A percentile compares a stretch with the other conserved stretches of the same genome.
Conservation (phyloP, 2,329 filamentous ascomycete genomes). For the Cladosporium sphaerospermum region DNA sequence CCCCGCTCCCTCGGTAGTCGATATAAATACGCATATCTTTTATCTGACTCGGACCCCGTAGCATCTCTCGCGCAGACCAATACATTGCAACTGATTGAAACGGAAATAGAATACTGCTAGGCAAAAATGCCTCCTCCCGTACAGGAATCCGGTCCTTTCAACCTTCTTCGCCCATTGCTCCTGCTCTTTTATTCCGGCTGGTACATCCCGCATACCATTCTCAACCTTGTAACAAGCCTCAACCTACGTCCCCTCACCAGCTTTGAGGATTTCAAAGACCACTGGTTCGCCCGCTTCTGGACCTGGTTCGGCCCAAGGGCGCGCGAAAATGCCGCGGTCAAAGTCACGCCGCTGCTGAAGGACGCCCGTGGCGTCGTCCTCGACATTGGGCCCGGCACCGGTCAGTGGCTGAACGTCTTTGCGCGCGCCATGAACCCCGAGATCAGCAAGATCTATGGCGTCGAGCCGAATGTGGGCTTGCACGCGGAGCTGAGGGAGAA, state of each 20-base stretch:
- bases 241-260: slow-evolving; percentile 23
- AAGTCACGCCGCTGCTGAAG: slow-evolving; percentile 51
- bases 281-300: slow-evolving; percentile 61
- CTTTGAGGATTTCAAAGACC: slow-evolving; percentile 30
- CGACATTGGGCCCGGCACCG: slow-evolving; percentile 58
- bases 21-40: too few relatives aligned
- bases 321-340: slow-evolving; percentile 35
- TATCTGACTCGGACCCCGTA: too few relatives aligned
- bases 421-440: slow-evolving; percentile 22
- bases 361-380: slow-evolving; percentile 49
- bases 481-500: slow-evolving; percentile 44
- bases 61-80: too few relatives aligned
- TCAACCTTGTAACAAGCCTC: slow-evolving; percentile 30
- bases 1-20: too few relatives aligned
- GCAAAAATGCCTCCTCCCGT: neutral
- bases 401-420: slow-evolving; percentile 56
- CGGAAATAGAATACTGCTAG: too few relatives aligned
- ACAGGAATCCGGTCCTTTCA: slow-evolving; percentile 18
- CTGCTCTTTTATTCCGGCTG: slow-evolving; percentile 47
- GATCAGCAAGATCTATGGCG: slow-evolving; percentile 49
- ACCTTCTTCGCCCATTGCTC: slow-evolving; percentile 29
- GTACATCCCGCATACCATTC: slow-evolving; percentile 49
- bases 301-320: slow-evolving; percentile 46
- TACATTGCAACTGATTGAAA: too few relatives aligned
- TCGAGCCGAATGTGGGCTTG: slow-evolving; percentile 56